Base-by-base conservation (phyloP, 1,284 basidiomycete species). In the Naganishia liquefaciens region DNA sequence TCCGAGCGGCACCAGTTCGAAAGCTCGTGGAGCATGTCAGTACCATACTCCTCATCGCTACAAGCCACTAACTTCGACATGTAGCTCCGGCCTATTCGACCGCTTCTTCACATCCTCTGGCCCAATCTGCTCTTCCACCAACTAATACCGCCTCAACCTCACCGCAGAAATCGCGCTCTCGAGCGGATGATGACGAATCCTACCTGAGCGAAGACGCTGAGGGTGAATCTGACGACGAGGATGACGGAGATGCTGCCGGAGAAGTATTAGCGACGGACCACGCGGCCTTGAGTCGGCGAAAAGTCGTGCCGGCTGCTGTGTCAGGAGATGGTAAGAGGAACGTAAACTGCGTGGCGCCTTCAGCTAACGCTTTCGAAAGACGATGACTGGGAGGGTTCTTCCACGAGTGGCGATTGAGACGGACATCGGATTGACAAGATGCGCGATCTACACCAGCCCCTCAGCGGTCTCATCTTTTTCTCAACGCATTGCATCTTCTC, bases 341-440 rank as follows among this genome's bases (percentile, higher is more conserved):
- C n/a, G 43, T 19, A 23, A 19, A 23, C 43, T 11, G 17, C 13
- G 15, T 44, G 43, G 33, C 43, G 43, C 15, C 2, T 19, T 44
- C n/a, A 6, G 33, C 57, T 60, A 23, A 60, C 47, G 28, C 19
- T 3, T 46, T 19, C 23, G 30, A 9, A 40, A 60, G 57, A 60
- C 27, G 57, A 60, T 13, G 57, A 60, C 33, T 60, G 57, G 57
- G 46, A 60, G 30, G 57, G 57, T 15, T 60, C 57, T n/a, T 60
- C 57, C 6, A 39, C 23, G 17, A 60, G 57, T 19, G 57, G 47
- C 25, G 54, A 57, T n/a, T 47, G 33, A 17, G 25, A 28, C 23
- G 47, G 3, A 30, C 13, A 2, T 33, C 49, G 25, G 23, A 15
- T 51, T 51, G 33, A 7, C 33, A 13, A 37, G 33, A 37, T 37